Base-by-base conservation (phyloP, 495 filamentous ascomycete genomes). In the Neurospora sp. region DNA sequence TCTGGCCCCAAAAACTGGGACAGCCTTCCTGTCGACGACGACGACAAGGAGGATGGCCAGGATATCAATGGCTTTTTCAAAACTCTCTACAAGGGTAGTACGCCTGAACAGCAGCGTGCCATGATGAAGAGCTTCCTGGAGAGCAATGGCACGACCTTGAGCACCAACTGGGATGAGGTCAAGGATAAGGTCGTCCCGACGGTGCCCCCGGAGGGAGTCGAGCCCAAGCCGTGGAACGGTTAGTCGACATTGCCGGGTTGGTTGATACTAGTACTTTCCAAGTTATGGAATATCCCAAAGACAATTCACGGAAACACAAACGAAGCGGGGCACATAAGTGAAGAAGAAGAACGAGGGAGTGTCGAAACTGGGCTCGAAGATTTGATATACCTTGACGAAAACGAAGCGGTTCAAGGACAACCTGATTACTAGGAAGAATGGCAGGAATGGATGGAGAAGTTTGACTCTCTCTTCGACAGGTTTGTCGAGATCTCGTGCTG, bases 51-150 rank as follows among this genome's bases (percentile, higher is more conserved):
- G 18, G 89, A 86, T 5, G 90, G 93, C 70, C 82, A 85, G 39
- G 88, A 92, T n/a, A 91, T 93, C 4, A 92, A 96, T 74, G 81
- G 78, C 3, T 99, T 98, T 83, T 99, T 99, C 86, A 95, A 96
- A 86, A 91, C 91, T 79, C 86, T 99, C 0, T 98, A 96, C 82
- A 90, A 91, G 74, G 85, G 85, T 71, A 91, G 94, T 0, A 90
- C 92, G 71, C 88, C 89, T 0, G 94, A 99, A 74, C 93, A 93
- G 42, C 89, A 88, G 77, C 88, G 93, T 4, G 96, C 96, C 4
- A 99, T 99, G 96, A 93, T 97, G 89, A 99, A 99, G 88, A 97
- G 93, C 81, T 98, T 92, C 77, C 81, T 89, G 31, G 96, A 99
- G 84, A 97, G 94, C 79, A 93, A 95, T 76, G 96, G 96, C 1